Base-by-base conservation (phyloP, 192 early-diverging fungal species). In the Podila horticola region DNA sequence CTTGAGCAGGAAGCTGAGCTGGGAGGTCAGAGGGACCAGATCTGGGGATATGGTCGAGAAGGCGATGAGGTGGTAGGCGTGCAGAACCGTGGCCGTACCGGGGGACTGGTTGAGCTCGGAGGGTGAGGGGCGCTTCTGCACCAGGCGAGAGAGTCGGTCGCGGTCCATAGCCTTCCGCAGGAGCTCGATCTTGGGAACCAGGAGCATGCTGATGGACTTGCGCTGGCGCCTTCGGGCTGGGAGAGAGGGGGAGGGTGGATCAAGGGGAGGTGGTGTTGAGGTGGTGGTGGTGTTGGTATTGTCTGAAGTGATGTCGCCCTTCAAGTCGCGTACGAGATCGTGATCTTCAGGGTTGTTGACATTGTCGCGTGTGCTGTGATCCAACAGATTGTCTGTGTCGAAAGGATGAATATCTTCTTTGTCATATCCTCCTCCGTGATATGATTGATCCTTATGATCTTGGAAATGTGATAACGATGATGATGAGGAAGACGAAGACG, bases 121-220 rank as follows among this genome's bases (percentile, higher is more conserved):
- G 1, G 73, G 73, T 5, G 73, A 68, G n/a, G 73, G 73, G 20
- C 73, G 73, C 28, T 62, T 67, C 36, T 74, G 73, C 12, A 74
- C 65, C 0, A 74, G 51, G 11, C 73, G 73, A 0, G 73, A 74
- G 33, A 74, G 73, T 2, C 73, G 73, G 24, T 74, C 73, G 9
- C 66, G 59, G 52, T 68, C 66, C 66, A 74, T 74, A 38, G 73
- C 65, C 19, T 55, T 60, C 3, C 73, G 66, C 12, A 74, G 38
- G 49, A 62, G 66, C 50, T 68, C 66, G 38, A 74, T 68, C 61
- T 74, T 74, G 22, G 73, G 73, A 34, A 74, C 66, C 1, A 74
- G 34, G 30, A 48, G 66, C 51, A 68, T 67, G 60, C 73, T 74
- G 60, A 74, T 74, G 22, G 65, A 67, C 30, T 68, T 67, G 29